Evolutionary conservation across 78 protist species (phyloP).

Genomic region (Dictyostelium capitatum): DNA sequence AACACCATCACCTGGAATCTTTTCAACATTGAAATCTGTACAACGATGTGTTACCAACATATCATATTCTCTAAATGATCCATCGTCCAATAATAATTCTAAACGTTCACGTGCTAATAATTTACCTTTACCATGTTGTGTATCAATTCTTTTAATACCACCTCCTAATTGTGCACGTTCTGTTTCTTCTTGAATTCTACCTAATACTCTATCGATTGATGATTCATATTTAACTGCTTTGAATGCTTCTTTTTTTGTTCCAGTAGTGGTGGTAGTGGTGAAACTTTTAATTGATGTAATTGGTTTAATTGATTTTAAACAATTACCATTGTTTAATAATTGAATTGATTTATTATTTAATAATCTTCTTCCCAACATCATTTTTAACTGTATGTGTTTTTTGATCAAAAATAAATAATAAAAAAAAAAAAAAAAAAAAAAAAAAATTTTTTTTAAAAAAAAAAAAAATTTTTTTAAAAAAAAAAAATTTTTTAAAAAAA

Average conservation of each 20-base stretch:
- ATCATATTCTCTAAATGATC: conserved; percentile 94
- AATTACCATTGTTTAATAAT: neutral
- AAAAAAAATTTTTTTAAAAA: conserved; percentile 5
- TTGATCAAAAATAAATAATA: neutral
- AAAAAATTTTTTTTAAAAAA: neutral
- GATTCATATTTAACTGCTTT: conserved; percentile 8
- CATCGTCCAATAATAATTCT: conserved; percentile 92
- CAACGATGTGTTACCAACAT: conserved; percentile 95
- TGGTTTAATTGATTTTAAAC: neutral
- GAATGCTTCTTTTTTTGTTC: neutral
- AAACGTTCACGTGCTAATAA: conserved; percentile 98
- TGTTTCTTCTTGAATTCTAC: conserved; percentile 81
- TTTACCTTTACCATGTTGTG: conserved; percentile 90
- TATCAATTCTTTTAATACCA: conserved; percentile 68
- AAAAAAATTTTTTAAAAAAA: neutral
- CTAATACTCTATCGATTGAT: conserved; percentile 23
- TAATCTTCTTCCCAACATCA: conserved; percentile 51
- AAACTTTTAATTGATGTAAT: neutral
- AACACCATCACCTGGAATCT: conserved; percentile 97
- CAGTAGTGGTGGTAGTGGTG: neutral
- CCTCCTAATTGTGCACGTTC: conserved; percentile 74
- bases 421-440: neutral
- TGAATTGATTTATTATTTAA: conserved; percentile 10
- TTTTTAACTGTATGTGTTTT: no score
- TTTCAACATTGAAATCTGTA: conserved; percentile 95